Base-by-base conservation (phyloP, 2,329 filamentous ascomycete genomes). In the Xylaria sp. region DNA sequence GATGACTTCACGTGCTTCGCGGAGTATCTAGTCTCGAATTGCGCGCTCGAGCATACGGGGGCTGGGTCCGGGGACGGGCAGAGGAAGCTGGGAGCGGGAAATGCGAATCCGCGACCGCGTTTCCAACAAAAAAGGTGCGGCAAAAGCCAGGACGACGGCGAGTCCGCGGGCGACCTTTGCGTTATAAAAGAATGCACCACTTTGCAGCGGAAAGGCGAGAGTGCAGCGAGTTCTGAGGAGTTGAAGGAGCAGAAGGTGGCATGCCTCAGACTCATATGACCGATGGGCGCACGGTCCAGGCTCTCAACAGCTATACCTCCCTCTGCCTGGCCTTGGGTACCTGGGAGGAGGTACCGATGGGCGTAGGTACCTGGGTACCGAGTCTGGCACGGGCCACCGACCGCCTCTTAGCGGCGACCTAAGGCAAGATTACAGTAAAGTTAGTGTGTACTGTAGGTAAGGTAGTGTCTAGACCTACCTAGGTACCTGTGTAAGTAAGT, bases 1-100 rank as follows among this genome's bases (percentile, higher is more conserved):
- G 71, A 70, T 72, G 70, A 72, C 71, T 72, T 72, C 71, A 72
- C 71, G 70, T 72, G 71, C 69, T 37, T 71, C 66, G 69, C 66
- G 62, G 67, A 65, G 61, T 69, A 41, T 60, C 60, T 67, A 70
- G 69, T 59, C 67, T 71, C 62, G 69, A 71, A 71, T 59, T 61
- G 59, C 67, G 64, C 68, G 67, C 67, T 66, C 67, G 62, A 66
- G 63, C 66, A 58, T 68, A 68, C 69, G 70, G 70, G 63, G 66
- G 69, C 68, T 63, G 17, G 47, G 11, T 56, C 41, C 54, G 31
- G 62, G 58, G n/a, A n/a, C n/a, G n/a, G n/a, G 67, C 64, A 61
- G 67, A 63, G 58, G 66, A 62, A 59, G 56, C 64, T n/a, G n/a
- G n/a, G 64, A 38, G 62, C 53, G 46, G 60, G 55, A 65, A 64